A percentile compares a stretch with the other conserved stretches of the same genome.
phyloP scores from a whole-genome alignment of 2,329 filamentous ascomycete genomes.

The Ophiocordyceps australis region DNA sequence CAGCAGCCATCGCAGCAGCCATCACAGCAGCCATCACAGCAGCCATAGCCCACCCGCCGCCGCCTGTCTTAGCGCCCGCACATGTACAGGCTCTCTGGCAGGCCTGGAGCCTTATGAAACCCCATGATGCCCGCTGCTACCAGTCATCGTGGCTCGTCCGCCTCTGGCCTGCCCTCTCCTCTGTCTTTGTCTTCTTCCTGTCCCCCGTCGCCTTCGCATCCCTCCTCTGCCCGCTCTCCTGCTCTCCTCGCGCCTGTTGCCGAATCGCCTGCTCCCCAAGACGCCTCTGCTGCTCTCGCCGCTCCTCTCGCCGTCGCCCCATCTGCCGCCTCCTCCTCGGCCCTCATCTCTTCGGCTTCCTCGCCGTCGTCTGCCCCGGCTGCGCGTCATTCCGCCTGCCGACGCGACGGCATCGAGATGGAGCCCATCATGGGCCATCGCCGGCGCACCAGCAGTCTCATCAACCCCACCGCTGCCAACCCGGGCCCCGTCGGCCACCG shows the following conservation, averaged over 20 bases:
- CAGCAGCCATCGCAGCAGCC: too few species aligned
- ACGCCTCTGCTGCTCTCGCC: background rate
- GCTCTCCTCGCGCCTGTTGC: background rate
- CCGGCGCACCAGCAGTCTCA: constrained; percentile 35
- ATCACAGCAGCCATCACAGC: too few species aligned
- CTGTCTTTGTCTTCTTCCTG: too few species aligned
- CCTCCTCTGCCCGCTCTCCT: background rate
- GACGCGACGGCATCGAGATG: constrained; percentile 33
- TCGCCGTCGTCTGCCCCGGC: constrained; percentile 5
- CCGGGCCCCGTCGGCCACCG: constrained; percentile 1
- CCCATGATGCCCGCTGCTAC: constrained; percentile 4
- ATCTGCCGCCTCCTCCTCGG: constrained; percentile 1
- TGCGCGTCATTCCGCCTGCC: constrained; percentile 4
- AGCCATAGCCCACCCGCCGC: too few species aligned
- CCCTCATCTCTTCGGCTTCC: constrained; percentile 2
- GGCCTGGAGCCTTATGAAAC: too few species aligned
- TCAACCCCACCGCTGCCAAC: constrained; percentile 15
- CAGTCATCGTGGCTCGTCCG: too few species aligned
- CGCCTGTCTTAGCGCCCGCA: background rate
- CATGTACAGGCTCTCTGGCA: too few species aligned
- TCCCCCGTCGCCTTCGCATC: background rate
- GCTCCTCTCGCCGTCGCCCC: constrained; percentile 1
- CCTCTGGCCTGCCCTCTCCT: too few species aligned
- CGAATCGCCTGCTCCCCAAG: too few species aligned
- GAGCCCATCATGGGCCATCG: constrained; percentile 33